Conservation (phyloP, 768 basidiomycete genomes). For the Leccinum truebloodii region DNA sequence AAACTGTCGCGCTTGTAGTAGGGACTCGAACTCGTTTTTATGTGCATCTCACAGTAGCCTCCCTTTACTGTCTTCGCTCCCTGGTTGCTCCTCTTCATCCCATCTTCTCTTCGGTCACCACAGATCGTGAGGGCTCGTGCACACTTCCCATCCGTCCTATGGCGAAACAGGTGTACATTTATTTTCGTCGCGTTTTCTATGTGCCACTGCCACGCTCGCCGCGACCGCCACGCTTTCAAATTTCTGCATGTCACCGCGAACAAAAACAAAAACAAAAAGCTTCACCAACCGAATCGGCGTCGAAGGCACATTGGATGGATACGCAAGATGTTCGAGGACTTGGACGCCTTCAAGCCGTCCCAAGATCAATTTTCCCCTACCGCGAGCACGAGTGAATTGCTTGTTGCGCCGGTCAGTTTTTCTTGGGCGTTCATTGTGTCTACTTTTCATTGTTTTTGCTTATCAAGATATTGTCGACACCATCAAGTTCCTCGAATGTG, state of each 20-base stretch:
- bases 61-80: slow-evolving; percentile 71
- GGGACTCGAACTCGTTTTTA: slow-evolving; percentile 48
- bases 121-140: slow-evolving; percentile 16
- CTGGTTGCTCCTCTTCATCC: slow-evolving; percentile 74
- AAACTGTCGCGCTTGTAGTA: slow-evolving; percentile 69
- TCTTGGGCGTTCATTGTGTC: background rate
- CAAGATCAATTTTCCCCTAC: slow-evolving; percentile 44
- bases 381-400: slow-evolving; percentile 68
- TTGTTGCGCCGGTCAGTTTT: slow-evolving; percentile 54
- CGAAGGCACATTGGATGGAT: slow-evolving; percentile 61
- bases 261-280: too few species aligned
- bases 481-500: slow-evolving; percentile 87
- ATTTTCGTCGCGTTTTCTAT: too few species aligned
- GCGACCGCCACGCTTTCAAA: too few species aligned
- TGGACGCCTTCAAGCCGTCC: slow-evolving; percentile 52
- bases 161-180: too few species aligned
- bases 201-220: too few species aligned
- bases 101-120: slow-evolving; percentile 36
- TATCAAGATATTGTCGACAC: slow-evolving; percentile 55
- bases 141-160: slow-evolving; percentile 12
- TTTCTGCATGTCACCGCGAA: too few species aligned
- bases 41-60: slow-evolving; percentile 56
- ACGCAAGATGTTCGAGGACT: slow-evolving; percentile 58
- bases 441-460: background rate
- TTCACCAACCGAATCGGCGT: slow-evolving; percentile 38